Conservation (phyloP, 2,329 filamentous ascomycete species). For the Parascedosporium putredinis region DNA sequence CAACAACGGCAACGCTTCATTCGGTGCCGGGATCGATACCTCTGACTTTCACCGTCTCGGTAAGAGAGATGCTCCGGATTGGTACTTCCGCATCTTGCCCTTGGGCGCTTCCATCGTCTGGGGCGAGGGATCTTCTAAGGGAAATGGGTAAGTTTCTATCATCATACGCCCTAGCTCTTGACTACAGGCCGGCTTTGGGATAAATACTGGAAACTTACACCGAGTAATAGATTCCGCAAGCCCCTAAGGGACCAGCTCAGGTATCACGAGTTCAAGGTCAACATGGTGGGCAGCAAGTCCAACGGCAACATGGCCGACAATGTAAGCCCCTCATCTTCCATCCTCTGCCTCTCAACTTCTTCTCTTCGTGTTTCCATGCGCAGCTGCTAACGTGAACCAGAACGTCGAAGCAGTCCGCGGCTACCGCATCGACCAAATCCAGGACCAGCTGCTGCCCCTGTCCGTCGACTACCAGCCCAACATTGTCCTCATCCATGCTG, state of each 20-base stretch:
- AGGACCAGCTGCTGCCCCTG: not conserved
- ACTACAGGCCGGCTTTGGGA: too few relatives aligned
- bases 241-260: conserved; percentile 14
- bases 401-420: not conserved
- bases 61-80: not conserved
- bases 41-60: not conserved
- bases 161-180: too few relatives aligned
- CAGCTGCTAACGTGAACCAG: not conserved
- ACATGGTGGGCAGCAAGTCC: conserved; percentile 17
- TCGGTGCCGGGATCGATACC: not conserved
- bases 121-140: not conserved
- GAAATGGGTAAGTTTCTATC: not conserved
- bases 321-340: conserved; percentile 10
- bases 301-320: conserved; percentile 17
- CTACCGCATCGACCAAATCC: not conserved
- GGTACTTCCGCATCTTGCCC: not conserved
- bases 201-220: not conserved
- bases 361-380: not conserved
- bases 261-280: conserved; percentile 15
- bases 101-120: not conserved
- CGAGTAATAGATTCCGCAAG: conserved; percentile 14
- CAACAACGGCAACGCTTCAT: not conserved
- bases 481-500: conserved; percentile 15
- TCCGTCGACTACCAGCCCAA: conserved; percentile 10
- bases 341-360: not conserved